Conservation (phyloP, 2,329 filamentous ascomycete genomes). For the Cercospora brassicicola region DNA sequence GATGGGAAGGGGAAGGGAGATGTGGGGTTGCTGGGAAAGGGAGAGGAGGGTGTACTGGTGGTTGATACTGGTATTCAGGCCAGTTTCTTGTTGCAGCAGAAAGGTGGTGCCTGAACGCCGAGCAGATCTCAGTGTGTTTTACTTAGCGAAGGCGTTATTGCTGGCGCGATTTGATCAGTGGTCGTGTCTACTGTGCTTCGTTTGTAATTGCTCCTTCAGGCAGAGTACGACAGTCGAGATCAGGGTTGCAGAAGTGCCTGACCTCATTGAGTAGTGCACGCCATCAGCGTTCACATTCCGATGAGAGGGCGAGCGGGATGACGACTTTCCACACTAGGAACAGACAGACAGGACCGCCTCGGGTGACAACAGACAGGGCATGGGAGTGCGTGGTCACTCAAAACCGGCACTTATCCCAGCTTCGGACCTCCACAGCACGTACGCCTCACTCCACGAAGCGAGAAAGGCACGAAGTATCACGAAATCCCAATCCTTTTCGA, state of each 20-base stretch:
- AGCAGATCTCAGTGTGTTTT: not conserved
- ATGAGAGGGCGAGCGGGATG: not conserved
- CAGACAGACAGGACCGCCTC: not conserved
- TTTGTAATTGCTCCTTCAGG: not conserved
- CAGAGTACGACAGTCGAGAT: not conserved
- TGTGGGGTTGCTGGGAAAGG: slow-evolving; percentile 61
- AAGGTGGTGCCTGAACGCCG: slow-evolving; percentile 3
- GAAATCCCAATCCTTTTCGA: slow-evolving; percentile 17
- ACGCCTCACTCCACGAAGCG: not conserved
- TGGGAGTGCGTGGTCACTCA: not conserved
- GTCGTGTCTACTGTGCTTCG: not conserved
- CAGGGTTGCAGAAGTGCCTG: not conserved
- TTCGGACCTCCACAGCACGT: not conserved
- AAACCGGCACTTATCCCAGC: not conserved
- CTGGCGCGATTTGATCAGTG: not conserved
- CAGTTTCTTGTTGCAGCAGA: slow-evolving; percentile 34
- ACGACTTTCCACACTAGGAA: not conserved
- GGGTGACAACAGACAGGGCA: not conserved
- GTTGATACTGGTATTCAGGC: slow-evolving; percentile 59
- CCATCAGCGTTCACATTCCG: not conserved
- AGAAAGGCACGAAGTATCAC: not conserved
- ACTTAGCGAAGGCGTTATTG: not conserved
- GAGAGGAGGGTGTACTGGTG: slow-evolving; percentile 66
- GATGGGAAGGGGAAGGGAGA: slow-evolving; percentile 49
- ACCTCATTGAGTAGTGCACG: not conserved